Evolutionary conservation across 2,329 filamentous ascomycete species (phyloP), one percentile per base, ranked within the genome.

Genomic region (Paracorniculantispora psalliotae): DNA sequence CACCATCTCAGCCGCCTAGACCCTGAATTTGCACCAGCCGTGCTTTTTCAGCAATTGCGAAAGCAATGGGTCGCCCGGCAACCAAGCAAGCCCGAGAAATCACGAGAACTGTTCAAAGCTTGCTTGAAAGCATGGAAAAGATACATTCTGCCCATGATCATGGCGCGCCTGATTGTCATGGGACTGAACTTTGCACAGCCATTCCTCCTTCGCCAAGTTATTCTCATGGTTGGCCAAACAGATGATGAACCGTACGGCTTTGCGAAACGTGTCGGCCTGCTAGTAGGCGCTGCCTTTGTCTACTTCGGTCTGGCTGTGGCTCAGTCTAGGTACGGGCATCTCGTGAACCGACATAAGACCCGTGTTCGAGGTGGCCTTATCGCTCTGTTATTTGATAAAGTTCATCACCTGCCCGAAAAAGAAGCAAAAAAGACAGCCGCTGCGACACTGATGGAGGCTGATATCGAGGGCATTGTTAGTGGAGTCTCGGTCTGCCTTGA

Each of bases 341-440:
- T 50, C 28, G 13, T 21, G n/a, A 50, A 50, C 17, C 69, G 69
- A 17, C 63, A 66, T 33, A 68, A 72, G 39, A 67, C 69, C 9
- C 65, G 69, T 61, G 57, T 69, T 28, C 69, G 72, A n/a, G 71
- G 67, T 3, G 65, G 63, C 3, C 64, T 75, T 8, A 60, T 72
- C 6, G 75, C 77, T 0, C 72, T 80, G 64, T 75, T 84, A 17
- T 82, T 80, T 62, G 71, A 74, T n/a, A 77, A 78, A 61, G 76
- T 75, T 0, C 60, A 76, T 3, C 61, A 63, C 3, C 60, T 75
- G 17, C 65, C 67, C 19, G 62, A 64, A 2, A 63, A 63, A 2
- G 59, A 64, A 1, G 66, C 67, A 8, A 69, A 73, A n/a, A 71
- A 74, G 23, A 3, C 37, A 2, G 26, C 52, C 2, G 52, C 23